A percentile compares a stretch with the other conserved stretches of the same genome.
Evolutionary conservation across 129 eudicot species (phyloP).

Genomic region (Smallanthus sonchifolius): DNA sequence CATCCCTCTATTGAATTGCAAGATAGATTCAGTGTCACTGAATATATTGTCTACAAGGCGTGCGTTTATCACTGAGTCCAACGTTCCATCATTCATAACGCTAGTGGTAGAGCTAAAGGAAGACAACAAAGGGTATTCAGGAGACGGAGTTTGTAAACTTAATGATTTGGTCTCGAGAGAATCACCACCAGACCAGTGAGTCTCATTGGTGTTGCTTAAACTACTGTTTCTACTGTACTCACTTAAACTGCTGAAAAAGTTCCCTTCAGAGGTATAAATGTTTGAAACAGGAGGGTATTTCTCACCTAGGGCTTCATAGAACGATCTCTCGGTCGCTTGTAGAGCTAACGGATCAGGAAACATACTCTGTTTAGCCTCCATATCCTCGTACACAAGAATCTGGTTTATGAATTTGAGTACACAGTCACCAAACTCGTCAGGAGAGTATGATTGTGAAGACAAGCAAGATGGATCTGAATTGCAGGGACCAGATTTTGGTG

Average conservation of each 20-base stretch:
- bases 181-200: constrained; percentile 41
- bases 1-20: constrained; percentile 1
- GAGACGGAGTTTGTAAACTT: constrained; percentile 21
- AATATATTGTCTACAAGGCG: constrained; percentile 25
- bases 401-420: constrained; percentile 63
- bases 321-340: constrained; percentile 62
- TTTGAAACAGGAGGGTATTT: constrained; percentile 20
- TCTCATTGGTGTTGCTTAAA: constrained; percentile 28
- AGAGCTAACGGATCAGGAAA: constrained; percentile 74
- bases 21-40: neutral
- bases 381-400: constrained; percentile 68
- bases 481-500: constrained; percentile 27
- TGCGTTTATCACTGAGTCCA: constrained; percentile 29
- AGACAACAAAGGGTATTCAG: constrained; percentile 28
- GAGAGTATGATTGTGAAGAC: constrained; percentile 35
- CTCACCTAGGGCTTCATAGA: constrained; percentile 67
- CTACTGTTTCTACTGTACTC: constrained; percentile 51
- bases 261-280: constrained; percentile 39
- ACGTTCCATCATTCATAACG: constrained; percentile 17
- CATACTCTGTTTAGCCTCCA: constrained; percentile 71
- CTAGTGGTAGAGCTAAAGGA: constrained; percentile 40
- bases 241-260: constrained; percentile 41
- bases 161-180: constrained; percentile 34
- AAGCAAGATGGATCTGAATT: constrained; percentile 33
- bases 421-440: constrained; percentile 60